Evolutionary conservation across 2,329 filamentous ascomycete genomes (phyloP), one percentile per base, ranked within the genome.

Genomic region (Penicillium sp.): DNA sequence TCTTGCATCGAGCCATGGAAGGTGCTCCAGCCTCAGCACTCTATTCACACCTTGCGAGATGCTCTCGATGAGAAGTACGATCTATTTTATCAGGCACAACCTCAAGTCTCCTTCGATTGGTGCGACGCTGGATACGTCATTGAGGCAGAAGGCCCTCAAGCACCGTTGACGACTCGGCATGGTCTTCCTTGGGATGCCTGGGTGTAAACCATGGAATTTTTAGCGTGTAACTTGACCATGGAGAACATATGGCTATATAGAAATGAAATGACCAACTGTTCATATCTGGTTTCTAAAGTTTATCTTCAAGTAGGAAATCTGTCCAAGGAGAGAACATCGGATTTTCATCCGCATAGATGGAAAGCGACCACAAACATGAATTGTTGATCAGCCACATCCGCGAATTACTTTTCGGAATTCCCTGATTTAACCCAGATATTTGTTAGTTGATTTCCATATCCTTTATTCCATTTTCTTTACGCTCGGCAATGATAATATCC

Each of bases 1-100:
- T 68, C 66, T 4, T 78, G 75, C 51, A 68, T 70, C 33, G 59
- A 71, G 45, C 75, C 75, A 2, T 77, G 75, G 75, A 55, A 67
- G 22, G 63, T 69, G 1, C 59, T 77, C 2, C 75, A 77, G 35
- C 70, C 70, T 0, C 59, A 61, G 2, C 68, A 70, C 1, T 51
- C 61, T 0, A 73, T 77, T 0, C 39, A 49, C 3, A 70, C 57
- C 14, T 63, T 77, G 1, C 59, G 53, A 0, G 72, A 76, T 52
- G 73, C 75, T 4, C 48, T 77, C 24, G 29, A 64, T 16, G 16
- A 53, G 9, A 27, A 57, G 3, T 75, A 68, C 27, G 72, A 77
- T 56, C 43, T 21, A 0, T 76, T 76, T 41, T 77, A 77, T 52
- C 19, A 52, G 0, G 27, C 52, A 1, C 72, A 76, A 47, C 65